Base-by-base conservation (phyloP, 169 alveolate genomes). In the Sarcocystis neurona region DNA sequence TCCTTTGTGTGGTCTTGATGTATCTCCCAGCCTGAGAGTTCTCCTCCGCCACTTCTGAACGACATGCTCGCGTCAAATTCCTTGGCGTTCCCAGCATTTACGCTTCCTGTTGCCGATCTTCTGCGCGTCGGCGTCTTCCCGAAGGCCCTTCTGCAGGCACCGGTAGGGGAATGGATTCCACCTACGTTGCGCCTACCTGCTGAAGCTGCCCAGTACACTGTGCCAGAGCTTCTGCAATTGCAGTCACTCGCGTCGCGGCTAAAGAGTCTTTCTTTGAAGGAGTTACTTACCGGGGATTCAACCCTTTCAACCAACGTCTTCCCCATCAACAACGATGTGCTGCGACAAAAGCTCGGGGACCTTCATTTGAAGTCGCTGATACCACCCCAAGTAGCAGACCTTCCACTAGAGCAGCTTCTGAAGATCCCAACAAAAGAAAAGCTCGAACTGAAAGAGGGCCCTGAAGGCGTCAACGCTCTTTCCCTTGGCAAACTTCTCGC, bases 371-470 rank as follows among this genome's bases (percentile, higher is more conserved):
- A 72, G 10, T 48, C 82, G 23, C 56, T 72, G 23, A n/a, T 72
- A 1, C 82, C 82, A 12, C 82, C 82, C 20, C 82, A 72, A 39
- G 12, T 72, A 10, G 39, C 41, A 2, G 56, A 72, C 58, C 18
- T 72, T 10, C 82, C 82, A 12, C 82, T 72, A 3, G 34, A 47
- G 1, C 82, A 72, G 56, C 82, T 72, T 41, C 58, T 72, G 27
- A 56, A 72, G n/a, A 56, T 37, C 47, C 58, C 41, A 20, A 39
- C 58, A 37, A n/a, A 56, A 39, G 82, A 72, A 2, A 72, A 39
- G 56, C 82, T 72, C 47, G 82, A 72, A 47, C 53, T 72, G 37
- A n/a, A n/a, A n/a, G n/a, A n/a, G n/a, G n/a, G n/a, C n/a, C n/a
- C n/a, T n/a, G n/a, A n/a, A n/a, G n/a, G n/a, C n/a, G n/a, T n/a